phyloP scores from a whole-genome alignment of 805 yeast species.

The Saccharomycopsis fodiens region DNA sequence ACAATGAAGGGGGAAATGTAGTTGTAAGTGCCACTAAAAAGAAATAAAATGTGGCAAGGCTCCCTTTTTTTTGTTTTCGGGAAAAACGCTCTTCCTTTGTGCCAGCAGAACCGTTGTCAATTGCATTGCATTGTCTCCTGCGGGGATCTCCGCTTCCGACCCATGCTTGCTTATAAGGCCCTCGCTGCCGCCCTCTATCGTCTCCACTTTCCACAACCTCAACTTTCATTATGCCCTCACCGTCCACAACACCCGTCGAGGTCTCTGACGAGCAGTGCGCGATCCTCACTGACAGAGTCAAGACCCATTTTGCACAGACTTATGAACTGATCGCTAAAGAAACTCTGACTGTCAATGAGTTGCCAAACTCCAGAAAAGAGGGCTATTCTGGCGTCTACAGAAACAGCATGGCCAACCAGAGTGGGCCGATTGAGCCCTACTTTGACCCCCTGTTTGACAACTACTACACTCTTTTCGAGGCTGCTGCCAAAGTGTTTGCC shows the following conservation, averaged over 20 bases:
- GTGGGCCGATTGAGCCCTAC: slow-evolving; percentile 6
- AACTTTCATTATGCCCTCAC: neutral
- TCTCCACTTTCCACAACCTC: too few species aligned
- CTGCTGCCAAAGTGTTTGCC: slow-evolving; percentile 24
- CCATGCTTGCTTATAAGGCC: too few species aligned
- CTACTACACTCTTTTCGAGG: slow-evolving; percentile 27
- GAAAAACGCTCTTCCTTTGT: too few species aligned
- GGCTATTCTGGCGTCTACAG: slow-evolving; percentile 39
- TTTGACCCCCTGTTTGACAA: slow-evolving; percentile 32
- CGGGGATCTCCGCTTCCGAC: too few species aligned
- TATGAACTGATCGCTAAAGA: neutral
- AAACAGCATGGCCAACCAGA: slow-evolving; percentile 14
- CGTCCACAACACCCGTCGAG: neutral
- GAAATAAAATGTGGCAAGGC: too few species aligned
- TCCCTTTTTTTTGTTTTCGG: too few species aligned
- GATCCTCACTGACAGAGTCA: neutral
- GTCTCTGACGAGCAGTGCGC: neutral
- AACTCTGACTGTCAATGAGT: neutral
- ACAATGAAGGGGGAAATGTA: too few species aligned
- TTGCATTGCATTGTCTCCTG: too few species aligned
- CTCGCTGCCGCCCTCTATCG: too few species aligned
- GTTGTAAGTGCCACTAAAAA: too few species aligned
- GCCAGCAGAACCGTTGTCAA: too few species aligned
- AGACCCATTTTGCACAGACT: neutral
- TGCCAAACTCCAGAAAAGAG: slow-evolving; percentile 30